These are phyloP conservation scores for Terana coerulea DNA, from an alignment of 768 basidiomycete species.

Conservation along the genomic window DNA sequence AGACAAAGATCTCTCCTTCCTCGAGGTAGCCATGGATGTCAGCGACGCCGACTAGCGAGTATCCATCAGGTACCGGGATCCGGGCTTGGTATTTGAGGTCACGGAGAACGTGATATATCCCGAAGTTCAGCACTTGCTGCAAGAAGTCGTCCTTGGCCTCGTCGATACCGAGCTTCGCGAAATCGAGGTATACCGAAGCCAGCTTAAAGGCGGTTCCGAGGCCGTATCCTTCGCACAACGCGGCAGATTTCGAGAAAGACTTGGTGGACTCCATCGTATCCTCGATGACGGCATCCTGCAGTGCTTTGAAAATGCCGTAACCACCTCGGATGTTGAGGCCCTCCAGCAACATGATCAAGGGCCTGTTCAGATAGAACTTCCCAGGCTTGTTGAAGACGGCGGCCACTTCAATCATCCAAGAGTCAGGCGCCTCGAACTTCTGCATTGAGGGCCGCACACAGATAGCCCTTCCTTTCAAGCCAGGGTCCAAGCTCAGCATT, in stretches of 20 bases:
- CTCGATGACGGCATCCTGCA: constrained; percentile 32
- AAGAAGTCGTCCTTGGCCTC: constrained; percentile 39
- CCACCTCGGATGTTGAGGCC: constrained; percentile 48
- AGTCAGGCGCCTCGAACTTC: constrained; percentile 52
- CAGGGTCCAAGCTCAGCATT: constrained; percentile 52
- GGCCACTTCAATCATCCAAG: constrained; percentile 53
- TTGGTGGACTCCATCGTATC: constrained; percentile 37
- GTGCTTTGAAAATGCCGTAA: constrained; percentile 48
- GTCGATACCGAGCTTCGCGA: constrained; percentile 42
- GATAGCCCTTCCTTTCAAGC: constrained; percentile 41
- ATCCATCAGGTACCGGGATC: constrained; percentile 55
- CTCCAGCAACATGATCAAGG: constrained; percentile 57
- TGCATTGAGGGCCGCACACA: constrained; percentile 54
- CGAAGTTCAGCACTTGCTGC: constrained; percentile 41
- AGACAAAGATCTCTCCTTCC: constrained; percentile 56
- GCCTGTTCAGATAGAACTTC: constrained; percentile 49
- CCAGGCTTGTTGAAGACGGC: constrained; percentile 54
- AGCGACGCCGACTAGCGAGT: constrained; percentile 65
- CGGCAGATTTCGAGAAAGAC: constrained; percentile 41
- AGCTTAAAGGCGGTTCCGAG: constrained; percentile 53
- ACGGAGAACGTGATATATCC: constrained; percentile 54
- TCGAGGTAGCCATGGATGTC: constrained; percentile 52
- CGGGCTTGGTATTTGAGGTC: constrained; percentile 56
- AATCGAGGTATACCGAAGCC: constrained; percentile 41
- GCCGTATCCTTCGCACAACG: constrained; percentile 48